A percentile compares a stretch with the other conserved stretches of the same genome.
Evolutionary conservation across 306 rosid species (phyloP).

Genomic region (Cicer chorassanicum): DNA sequence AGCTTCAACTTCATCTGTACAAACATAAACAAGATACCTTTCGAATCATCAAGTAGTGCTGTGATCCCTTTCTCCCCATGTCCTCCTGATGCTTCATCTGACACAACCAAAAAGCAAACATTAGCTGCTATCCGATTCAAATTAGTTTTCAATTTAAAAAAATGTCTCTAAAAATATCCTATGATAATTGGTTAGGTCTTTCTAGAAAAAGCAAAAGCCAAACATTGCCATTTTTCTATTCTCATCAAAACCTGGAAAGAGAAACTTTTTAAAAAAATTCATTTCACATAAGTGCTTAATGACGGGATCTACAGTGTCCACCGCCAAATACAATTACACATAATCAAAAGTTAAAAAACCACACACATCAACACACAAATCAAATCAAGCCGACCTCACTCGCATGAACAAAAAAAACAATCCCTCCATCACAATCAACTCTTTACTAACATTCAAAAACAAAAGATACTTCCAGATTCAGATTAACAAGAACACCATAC

Average conservation of each 20-base stretch:
- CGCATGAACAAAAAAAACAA: slow-evolving; percentile 26
- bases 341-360: background rate
- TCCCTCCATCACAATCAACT: slow-evolving; percentile 29
- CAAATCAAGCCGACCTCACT: slow-evolving; percentile 28
- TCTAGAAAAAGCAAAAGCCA: background rate
- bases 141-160: background rate
- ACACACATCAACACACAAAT: slow-evolving; percentile 19
- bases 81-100: slow-evolving; percentile 63
- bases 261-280: background rate
- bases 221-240: background rate
- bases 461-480: slow-evolving; percentile 36
- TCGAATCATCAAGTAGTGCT: slow-evolving; percentile 53
- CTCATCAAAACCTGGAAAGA: slow-evolving; percentile 4
- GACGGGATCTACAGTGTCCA: slow-evolving; percentile 33
- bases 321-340: slow-evolving; percentile 12
- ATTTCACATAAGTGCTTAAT: slow-evolving; percentile 20
- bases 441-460: background rate
- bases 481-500: slow-evolving; percentile 32
- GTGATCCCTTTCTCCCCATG: slow-evolving; percentile 57
- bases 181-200: background rate
- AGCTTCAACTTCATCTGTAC: slow-evolving; percentile 14
- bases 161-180: background rate
- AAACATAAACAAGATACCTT: slow-evolving; percentile 52
- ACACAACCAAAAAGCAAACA: slow-evolving; percentile 39
- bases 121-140: slow-evolving; percentile 30